phyloP scores from a whole-genome alignment of 441 rosid genomes.

The Codiaeum variegatum region DNA sequence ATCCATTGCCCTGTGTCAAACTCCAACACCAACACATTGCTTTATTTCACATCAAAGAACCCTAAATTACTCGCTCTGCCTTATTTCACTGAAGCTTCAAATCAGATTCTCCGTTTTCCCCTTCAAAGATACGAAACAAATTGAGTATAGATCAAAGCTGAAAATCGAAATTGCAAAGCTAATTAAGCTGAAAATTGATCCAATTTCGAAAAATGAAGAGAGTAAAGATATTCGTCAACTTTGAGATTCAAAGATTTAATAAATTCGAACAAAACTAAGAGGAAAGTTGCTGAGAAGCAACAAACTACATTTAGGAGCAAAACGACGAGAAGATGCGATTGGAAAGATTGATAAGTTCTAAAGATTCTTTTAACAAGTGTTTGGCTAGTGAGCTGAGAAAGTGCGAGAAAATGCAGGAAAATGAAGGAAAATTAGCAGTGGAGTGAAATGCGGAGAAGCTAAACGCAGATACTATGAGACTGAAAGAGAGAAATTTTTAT shows the following conservation, averaged over 20 bases:
- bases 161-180: neutral
- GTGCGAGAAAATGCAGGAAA: conserved; percentile 26
- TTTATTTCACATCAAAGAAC: conserved; percentile 9
- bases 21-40: conserved; percentile 9
- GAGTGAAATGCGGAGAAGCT: neutral
- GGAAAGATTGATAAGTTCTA: conserved; percentile 16
- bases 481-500: conserved; percentile 20
- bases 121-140: neutral
- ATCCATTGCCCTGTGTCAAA: conserved; percentile 20
- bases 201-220: neutral
- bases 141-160: neutral
- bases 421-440: conserved; percentile 7
- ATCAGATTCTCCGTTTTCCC: neutral
- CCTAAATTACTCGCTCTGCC: conserved; percentile 15
- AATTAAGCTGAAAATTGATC: conserved; percentile 7
- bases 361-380: conserved; percentile 21
- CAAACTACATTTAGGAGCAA: conserved; percentile 2
- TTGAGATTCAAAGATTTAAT: conserved; percentile 7
- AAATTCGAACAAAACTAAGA: conserved; percentile 16
- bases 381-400: conserved; percentile 10
- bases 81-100: neutral
- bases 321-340: conserved; percentile 26
- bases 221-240: neutral
- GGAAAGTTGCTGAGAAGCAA: neutral
- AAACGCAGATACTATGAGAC: conserved; percentile 12